phyloP scores from a whole-genome alignment of 116 monocot species.

The Phalaenopsis hybrid region DNA sequence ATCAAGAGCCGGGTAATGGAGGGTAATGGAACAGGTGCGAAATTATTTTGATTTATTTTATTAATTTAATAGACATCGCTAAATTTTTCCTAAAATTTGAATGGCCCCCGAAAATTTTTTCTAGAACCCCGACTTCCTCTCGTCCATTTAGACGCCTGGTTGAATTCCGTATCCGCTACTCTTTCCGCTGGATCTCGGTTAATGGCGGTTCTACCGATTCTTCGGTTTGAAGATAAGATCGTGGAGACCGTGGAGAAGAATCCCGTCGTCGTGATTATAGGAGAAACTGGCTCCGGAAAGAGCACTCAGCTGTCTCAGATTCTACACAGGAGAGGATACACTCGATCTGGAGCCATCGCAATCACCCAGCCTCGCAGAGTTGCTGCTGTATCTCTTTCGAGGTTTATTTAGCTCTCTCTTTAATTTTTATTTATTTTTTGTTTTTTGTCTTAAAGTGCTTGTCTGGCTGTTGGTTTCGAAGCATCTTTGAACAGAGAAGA shows the following conservation, averaged over 20 bases:
- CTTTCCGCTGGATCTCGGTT: not conserved
- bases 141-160: too few species aligned
- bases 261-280: conserved; percentile 79
- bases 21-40: too few species aligned
- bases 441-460: not conserved
- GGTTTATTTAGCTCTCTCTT: conserved; percentile 21
- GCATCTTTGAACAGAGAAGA: not conserved
- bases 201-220: conserved; percentile 67
- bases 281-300: conserved; percentile 97
- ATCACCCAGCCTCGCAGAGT: conserved; percentile 95
- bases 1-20: too few species aligned
- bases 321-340: conserved; percentile 67
- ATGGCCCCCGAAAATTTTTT: too few species aligned
- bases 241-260: conserved; percentile 66
- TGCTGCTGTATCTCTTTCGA: conserved; percentile 88
- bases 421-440: not conserved
- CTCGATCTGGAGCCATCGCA: conserved; percentile 59
- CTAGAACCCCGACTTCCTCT: too few species aligned
- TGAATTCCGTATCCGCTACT: too few species aligned
- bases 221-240: conserved; percentile 73
- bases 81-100: too few species aligned
- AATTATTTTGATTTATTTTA: too few species aligned
- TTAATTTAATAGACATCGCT: too few species aligned
- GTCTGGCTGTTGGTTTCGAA: not conserved
- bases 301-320: conserved; percentile 99